A percentile compares a stretch with the other conserved stretches of the same genome.
phyloP scores from a whole-genome alignment of 768 basidiomycete genomes.

The Hirschioporus abietinus region DNA sequence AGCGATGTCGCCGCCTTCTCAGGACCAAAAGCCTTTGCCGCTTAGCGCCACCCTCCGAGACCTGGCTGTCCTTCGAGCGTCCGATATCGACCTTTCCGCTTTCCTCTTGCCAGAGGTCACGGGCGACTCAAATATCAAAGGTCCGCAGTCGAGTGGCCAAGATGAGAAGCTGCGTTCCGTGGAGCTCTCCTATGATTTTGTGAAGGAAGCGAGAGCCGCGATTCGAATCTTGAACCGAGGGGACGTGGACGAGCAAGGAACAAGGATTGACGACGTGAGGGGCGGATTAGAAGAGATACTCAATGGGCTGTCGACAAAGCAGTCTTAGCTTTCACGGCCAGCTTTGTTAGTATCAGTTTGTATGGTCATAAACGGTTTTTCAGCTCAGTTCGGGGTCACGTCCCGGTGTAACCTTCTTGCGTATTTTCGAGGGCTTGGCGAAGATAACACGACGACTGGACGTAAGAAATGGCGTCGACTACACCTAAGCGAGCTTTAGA shows the following conservation, averaged over 20 bases:
- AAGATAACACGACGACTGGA: neutral
- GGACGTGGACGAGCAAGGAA: slow-evolving; percentile 48
- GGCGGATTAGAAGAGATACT: slow-evolving; percentile 48
- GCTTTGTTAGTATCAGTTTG: neutral
- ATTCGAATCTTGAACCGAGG: slow-evolving; percentile 48
- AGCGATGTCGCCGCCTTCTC: neutral
- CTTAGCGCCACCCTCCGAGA: slow-evolving; percentile 62
- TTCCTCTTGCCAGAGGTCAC: slow-evolving; percentile 20
- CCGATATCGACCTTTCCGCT: slow-evolving; percentile 37
- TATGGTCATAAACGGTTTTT: neutral
- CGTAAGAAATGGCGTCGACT: neutral
- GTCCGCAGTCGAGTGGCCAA: slow-evolving; percentile 7
- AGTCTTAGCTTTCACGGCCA: neutral
- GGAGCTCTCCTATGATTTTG: slow-evolving; percentile 54
- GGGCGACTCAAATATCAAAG: slow-evolving; percentile 12
- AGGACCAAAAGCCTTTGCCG: slow-evolving; percentile 28
- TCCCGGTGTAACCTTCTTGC: neutral
- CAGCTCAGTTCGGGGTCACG: neutral
- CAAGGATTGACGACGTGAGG: slow-evolving; percentile 51
- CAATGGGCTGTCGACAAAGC: slow-evolving; percentile 21
- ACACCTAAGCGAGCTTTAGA: neutral
- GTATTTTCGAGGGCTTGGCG: neutral
- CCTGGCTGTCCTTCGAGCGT: slow-evolving; percentile 63
- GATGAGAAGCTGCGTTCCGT: slow-evolving; percentile 31
- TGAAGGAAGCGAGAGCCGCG: slow-evolving; percentile 49